Evolutionary conservation across 371 early-diverging fungal species (phyloP), one percentile per base, ranked within the genome.

Genomic region (Quaeritorhiza haematococci): DNA sequence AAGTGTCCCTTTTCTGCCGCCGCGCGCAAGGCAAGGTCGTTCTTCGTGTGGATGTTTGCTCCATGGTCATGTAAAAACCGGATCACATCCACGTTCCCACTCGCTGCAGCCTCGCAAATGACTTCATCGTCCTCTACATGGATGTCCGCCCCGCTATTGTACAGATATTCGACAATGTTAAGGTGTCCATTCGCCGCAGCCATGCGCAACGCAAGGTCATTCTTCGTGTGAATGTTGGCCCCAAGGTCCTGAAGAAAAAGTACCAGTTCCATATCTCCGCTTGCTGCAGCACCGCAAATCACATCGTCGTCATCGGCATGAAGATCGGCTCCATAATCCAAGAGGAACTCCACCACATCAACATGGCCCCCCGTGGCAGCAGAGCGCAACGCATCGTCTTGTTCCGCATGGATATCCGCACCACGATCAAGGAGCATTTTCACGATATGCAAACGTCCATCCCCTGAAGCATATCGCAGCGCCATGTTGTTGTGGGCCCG

Each of bases 361-460:
- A 78, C 63, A 49, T 85, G 74, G 3, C 89, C 88, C 49, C 84
- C 87, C 0, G 91, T 82, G 3, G 87, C 82, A 17, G 92, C 90
- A 59, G 89, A 80, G 10, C 88, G 85, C 91, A 90, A 91, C 0
- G 91, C 92, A 56, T 91, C 90, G 52, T 74, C 79, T 62, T 93
- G 92, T n/a, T 75, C 65, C 29, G 79, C 78, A 49, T 81, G 69
- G 19, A 84, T 73, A 53, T 89, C 77, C 3, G 91, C 89, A 4
- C 72, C 67, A 19, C 76, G 75, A 50, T 74, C 76, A 4, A 90
- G 55, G 17, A 93, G 67, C 52, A 80, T 81, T 33, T 76, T 68
- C 17, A 89, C 86, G 42, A 88, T 35, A 19, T 33, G 30, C 10
- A n/a, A 19, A 23, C 33, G 48, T 3, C 61, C 61, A 19, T 32